Evolutionary conservation across 1,139 yeast genomes (phyloP), one percentile per base, ranked within the genome.

Genomic region (Suhomyces bokatorum): DNA sequence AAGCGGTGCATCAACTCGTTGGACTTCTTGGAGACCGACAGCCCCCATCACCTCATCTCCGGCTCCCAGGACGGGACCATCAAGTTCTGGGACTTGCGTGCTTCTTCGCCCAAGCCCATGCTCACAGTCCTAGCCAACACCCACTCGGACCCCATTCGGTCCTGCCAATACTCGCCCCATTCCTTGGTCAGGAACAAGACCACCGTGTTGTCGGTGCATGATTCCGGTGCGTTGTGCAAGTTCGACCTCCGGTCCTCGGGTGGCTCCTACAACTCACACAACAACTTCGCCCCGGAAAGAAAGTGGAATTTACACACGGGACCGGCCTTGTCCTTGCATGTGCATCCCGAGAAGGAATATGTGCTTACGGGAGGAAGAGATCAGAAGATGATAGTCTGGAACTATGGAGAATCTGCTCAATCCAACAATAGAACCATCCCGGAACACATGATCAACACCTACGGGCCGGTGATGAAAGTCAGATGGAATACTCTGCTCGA

Each of bases 321-420:
- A 0, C 95, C 96, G 1, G 98, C 96, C 0, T 70, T 91, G 16
- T 81, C 96, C 1, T 66, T 93, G 9, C 90, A 88, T 58, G 90
- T 96, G 81, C 97, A 91, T 58, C 95, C 96, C 0, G 85, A 83
- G 39, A 67, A 77, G 34, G 96, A 90, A 52, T 87, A 84, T 56
- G 80, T 93, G 14, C 84, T 85, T 2, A 88, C 97, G 11, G 98
- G 98, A 15, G 99, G 99, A 10, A 74, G 97, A 55, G 99, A 93
- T 64, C 87, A 82, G 51, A 85, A 84, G 52, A 74, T 88, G 35
- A 89, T 88, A 52, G 79, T 87, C 1, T 89, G 96, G 91, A 86
- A 86, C 58, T 74, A 68, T 51, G 63, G 70, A 3, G 77, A 73
- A 11, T 44, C 57, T 12, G 54, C 70, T 4, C 63, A 67, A 7